Evolutionary conservation across 108 stramenopile genomes (phyloP).

Genomic region (Skeletonema grethae): DNA sequence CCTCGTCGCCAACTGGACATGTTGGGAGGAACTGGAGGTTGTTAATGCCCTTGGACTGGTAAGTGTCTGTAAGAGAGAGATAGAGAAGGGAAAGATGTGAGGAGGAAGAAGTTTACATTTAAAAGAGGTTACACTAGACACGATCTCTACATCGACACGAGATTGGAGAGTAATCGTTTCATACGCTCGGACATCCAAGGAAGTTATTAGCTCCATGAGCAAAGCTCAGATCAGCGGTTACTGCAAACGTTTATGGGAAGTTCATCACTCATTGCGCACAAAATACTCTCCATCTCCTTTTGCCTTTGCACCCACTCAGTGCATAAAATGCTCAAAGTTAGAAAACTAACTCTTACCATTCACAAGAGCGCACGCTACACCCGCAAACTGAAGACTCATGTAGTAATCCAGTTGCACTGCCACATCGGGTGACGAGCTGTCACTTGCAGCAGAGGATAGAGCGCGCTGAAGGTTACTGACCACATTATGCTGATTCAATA

Average conservation of each 20-base stretch:
- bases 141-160: neutral
- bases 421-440: slow-evolving; percentile 7
- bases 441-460: neutral
- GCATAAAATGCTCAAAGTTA: neutral
- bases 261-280: neutral
- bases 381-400: slow-evolving; percentile 51
- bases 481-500: neutral
- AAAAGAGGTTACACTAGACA: neutral
- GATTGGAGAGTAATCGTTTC: neutral
- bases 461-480: neutral
- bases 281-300: neutral
- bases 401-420: slow-evolving; percentile 52
- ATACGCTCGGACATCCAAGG: slow-evolving; percentile 1
- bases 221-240: slow-evolving; percentile 10
- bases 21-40: slow-evolving; percentile 49
- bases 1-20: slow-evolving; percentile 50
- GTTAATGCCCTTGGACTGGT: slow-evolving; percentile 33
- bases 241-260: slow-evolving; percentile 17
- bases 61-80: slow-evolving; percentile 17
- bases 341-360: neutral
- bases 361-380: slow-evolving; percentile 40
- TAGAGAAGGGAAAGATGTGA: neutral
- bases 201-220: slow-evolving; percentile 1
- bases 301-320: neutral
- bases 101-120: neutral